Evolutionary conservation across 352 stramenopile genomes (phyloP), one percentile per base, ranked within the genome.

Genomic region (Pythium dissotocum): DNA sequence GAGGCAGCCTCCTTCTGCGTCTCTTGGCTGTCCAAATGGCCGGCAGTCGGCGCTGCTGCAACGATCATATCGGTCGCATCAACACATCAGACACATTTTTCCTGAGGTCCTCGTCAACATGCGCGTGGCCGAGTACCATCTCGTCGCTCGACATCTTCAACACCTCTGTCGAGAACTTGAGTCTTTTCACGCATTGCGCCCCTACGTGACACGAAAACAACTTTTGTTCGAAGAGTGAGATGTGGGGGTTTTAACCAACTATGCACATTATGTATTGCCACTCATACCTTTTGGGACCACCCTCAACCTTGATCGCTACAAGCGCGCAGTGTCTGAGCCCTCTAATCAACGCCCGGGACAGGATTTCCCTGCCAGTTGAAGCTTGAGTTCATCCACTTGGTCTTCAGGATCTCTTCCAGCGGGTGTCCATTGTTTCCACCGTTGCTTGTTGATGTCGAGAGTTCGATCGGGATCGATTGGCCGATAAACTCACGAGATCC

Each of bases 331-430:
- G 10, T 44, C 13, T 1, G 10, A 44, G 4, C 38, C 38, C 4
- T 79, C 55, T 60, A 92, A 63, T 90, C 79, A 30, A 90, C 73
- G 42, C 63, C 83, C 7, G 84, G 84, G 14, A 79, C 67, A 14
- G 62, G 33, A 44, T 73, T 61, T 16, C 73, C 75, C 6, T 75
- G 32, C 85, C 85, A 93, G 26, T 82, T 54, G n/a, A 91, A 77
- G 30, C 49, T 60, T 30, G 82, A 82, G 18, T 58, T 70, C 0
- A 67, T 70, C 87, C 87, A 95, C 61, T 90, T 91, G 36, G 87
- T 95, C 57, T 83, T 85, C 52, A 95, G 67, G 52, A 93, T 86
- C 67, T 93, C 85, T 70, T 95, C 87, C 5, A 95, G 64, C 1
- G 84, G 75, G 54, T 74, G 68, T 6, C 75, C 82, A 0, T 69